Evolutionary conservation across 2,329 filamentous ascomycete species (phyloP), one percentile per base, ranked within the genome.

Genomic region (Niveomyces coronatus): DNA sequence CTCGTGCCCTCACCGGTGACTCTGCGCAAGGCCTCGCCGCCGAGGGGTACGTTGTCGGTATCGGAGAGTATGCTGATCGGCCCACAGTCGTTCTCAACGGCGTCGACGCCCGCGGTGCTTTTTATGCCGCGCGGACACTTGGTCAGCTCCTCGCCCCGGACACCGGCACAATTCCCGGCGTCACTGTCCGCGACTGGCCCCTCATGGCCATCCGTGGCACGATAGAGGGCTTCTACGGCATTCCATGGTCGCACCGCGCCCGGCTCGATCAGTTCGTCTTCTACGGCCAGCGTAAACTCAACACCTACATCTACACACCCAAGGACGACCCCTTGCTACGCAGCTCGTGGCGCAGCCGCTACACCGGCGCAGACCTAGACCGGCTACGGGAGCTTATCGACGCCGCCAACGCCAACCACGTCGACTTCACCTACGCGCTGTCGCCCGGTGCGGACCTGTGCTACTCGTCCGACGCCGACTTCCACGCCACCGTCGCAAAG

Each of bases 211-310:
- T 46, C 14, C 44, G 41, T 15, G 44, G 44, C 9, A 44, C 44
- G 4, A 43, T 46, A 10, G 44, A 46, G 33, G 44, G 44, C 29
- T 46, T 46, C 34, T 46, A 46, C 39, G 44, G 44, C 26, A 42
- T 46, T 15, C 44, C 44, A 1, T 46, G 44, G 44, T 42, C 44
- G 27, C 44, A 44, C 23, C 39, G 42, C 23, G 44, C 44, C 4
- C 44, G 44, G 17, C 40, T 42, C 14, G 44, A 46, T 29, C 44
- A 46, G 31, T 42, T 38, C 28, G 42, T 36, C 14, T 40, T 46
- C 18, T 44, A 46, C 31, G 44, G 41, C n/a, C 26, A 35, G 28
- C 44, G 41, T 34, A 46, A 46, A 34, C 42, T 46, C 33, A 42
- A 45, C 37, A 43, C 43, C 5, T 45, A 45, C 35, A 28, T 45